Base-by-base conservation (phyloP, 202 grass and related monocot genomes). In the Bolboschoenoplectus hybrid region DNA sequence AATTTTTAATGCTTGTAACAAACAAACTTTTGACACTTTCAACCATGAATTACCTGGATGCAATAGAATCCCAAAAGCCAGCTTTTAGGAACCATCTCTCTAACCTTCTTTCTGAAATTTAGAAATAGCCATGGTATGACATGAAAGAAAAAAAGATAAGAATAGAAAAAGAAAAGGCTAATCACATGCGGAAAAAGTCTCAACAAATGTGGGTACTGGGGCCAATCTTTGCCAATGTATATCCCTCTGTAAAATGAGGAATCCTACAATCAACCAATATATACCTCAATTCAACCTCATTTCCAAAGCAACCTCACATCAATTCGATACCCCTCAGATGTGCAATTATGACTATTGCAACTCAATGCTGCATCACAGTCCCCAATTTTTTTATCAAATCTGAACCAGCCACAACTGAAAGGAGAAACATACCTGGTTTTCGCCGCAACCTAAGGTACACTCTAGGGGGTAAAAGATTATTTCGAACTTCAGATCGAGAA, bases 1-100 rank as follows among this genome's bases (percentile, higher is more conserved):
- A 20, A 20, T n/a, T 43, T 65, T 47, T 50, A 52, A 11, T 2
- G 68, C 2, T 10, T 35, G 6, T 56, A 43, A 65, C 9, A 50
- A 35, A 66, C 12, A 38, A 2, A 83, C 1, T 38, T 47, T 63
- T 83, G 46, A 69, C 41, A 41, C 58, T 63, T 12, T 32, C 12
- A 58, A 20, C 17, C 0, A 67, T 81, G 39, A 82, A 76, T 86
- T 92, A 98, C 95, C 93, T 90, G 13, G 93, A 93, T 89, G 85
- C 93, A 73, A 98, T 91, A 53, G 95, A 98, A 86, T 95, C 95
- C 95, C 95, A 98, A 86, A 95, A 88, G 60, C 93, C 89, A 87
- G 95, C 95, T 70, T 84, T 98, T 86, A 98, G 89, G 80, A 93
- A 75, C 88, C 90, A 91, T 82, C 46, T 35, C n/a, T 67, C 3